Evolutionary conservation across 345 rosid genomes (phyloP), one percentile per base, ranked within the genome.

Genomic region (Cardamine resedifolia): DNA sequence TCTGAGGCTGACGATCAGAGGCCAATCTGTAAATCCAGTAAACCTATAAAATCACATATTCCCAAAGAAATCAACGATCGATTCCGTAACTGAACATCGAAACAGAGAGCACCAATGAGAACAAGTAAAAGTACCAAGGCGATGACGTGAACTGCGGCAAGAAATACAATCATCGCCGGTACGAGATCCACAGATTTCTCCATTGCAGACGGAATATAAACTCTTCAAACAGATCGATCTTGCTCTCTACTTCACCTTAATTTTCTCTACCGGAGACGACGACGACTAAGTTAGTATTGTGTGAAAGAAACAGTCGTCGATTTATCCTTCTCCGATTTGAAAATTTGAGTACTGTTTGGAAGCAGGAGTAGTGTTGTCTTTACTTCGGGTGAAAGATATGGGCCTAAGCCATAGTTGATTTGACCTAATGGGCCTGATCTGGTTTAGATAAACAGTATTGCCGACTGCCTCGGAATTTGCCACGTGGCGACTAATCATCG

Each of bases 11-110:
- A 72, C 83, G 89, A 58, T 86, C 91, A 34, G 90, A 81, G 7
- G 90, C 90, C 83, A 90, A 76, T 81, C 87, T 80, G 72, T 86
- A 90, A 71, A 90, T 90, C 96, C 96, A 90, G 73, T 86, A 90
- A 16, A 83, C 90, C 96, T 88, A 28, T 16, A 51, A 51, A 4
- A 58, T 16, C 48, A 2, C 26, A 23, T 16, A 52, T 71, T 38
- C 55, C 34, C 45, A 78, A 68, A 24, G 3, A 48, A 64, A 66
- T 58, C 16, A 68, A 16, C 4, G 65, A 52, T 50, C 16, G 45
- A 4, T 10, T 7, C 27, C 26, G 20, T 19, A 49, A 41, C 57
- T 28, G 23, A 23, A 41, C 31, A n/a, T 31, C 34, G 12, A 45
- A 75, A 23, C 34, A 45, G 6, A 55, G 63, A 20, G 50, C 21